Evolutionary conservation across 2,329 filamentous ascomycete species (phyloP), one percentile per base, ranked within the genome.

Genomic region (Metarhizium brunneum): DNA sequence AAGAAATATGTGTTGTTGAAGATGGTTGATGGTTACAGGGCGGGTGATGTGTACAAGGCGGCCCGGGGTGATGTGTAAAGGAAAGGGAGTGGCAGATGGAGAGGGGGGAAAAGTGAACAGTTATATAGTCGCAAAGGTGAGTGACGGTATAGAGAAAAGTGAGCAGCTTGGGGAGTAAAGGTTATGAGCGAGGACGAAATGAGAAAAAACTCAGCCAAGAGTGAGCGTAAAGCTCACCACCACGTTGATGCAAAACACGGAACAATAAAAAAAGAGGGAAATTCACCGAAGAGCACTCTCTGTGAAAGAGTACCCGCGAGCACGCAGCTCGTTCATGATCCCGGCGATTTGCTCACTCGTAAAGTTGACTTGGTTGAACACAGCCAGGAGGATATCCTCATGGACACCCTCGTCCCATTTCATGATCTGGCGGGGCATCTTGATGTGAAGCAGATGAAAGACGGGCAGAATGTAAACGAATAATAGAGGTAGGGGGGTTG

Each of bases 341-440:
- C 68, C 65, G 25, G 62, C 47, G 61, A 69, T 72, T 11, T 73
- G 66, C 1, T 62, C 62, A 0, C 58, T 43, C 2, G 58, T 64
- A 2, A 73, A 68, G 42, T 66, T 70, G 54, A 73, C 59, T 6
- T 70, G 64, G 30, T 69, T 66, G n/a, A 74, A 63, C 29, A 79
- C 56, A 32, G 69, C 70, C 6, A 72, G 55, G 40, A 80, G 67
- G 47, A 80, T 71, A 45, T 75, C 73, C 56, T 74, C 65, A 49
- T 79, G 75, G 18, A 72, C 68, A 8, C 66, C 64, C 5, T 68
- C 62, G 32, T 70, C 70, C 76, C 76, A 80, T 38, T 65, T 68
- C 60, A 70, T 71, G 16, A 62, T 57, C 55, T 66, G 62, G 40
- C 67, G 65, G n/a, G 59, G 29, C n/a, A 53, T 54, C 18, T 47